Evolutionary conservation across 2,329 filamentous ascomycete species (phyloP).

Genomic region (Fusarium sambucinum): DNA sequence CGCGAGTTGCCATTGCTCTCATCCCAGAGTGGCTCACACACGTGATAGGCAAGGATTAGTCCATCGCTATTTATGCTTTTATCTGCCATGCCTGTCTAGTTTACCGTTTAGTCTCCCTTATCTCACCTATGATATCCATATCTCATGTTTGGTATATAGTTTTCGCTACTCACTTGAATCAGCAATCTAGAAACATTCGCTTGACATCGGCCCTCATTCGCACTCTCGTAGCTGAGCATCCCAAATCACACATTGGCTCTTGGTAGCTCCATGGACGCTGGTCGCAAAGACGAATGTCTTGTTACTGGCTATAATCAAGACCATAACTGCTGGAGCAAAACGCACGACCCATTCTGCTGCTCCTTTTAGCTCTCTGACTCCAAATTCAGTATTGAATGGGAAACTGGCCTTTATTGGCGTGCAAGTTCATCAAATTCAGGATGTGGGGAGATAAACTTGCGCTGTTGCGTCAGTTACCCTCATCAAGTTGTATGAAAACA

Average conservation of each 20-base stretch:
- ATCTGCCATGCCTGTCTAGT: background rate
- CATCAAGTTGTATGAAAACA: no score
- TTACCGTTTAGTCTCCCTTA: background rate
- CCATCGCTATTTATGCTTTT: background rate
- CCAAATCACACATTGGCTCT: background rate
- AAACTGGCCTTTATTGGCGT: no score
- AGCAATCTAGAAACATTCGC: background rate
- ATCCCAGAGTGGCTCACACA: conserved; percentile 14
- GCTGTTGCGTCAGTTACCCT: no score
- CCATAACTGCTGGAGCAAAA: no score
- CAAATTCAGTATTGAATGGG: no score
- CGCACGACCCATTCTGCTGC: no score
- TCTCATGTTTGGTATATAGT: background rate
- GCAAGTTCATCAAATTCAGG: no score
- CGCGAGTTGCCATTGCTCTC: conserved; percentile 5
- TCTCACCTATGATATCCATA: conserved; percentile 2
- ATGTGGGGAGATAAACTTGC: no score
- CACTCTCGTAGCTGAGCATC: background rate
- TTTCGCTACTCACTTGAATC: conserved; percentile 3
- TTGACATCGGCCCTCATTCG: background rate
- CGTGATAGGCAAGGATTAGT: background rate
- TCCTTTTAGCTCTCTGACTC: no score
- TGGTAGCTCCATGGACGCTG: no score
- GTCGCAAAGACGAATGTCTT: no score
- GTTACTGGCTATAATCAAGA: no score